Base-by-base conservation (phyloP, 2,329 filamentous ascomycete species). In the Rhinocladiella similis region DNA sequence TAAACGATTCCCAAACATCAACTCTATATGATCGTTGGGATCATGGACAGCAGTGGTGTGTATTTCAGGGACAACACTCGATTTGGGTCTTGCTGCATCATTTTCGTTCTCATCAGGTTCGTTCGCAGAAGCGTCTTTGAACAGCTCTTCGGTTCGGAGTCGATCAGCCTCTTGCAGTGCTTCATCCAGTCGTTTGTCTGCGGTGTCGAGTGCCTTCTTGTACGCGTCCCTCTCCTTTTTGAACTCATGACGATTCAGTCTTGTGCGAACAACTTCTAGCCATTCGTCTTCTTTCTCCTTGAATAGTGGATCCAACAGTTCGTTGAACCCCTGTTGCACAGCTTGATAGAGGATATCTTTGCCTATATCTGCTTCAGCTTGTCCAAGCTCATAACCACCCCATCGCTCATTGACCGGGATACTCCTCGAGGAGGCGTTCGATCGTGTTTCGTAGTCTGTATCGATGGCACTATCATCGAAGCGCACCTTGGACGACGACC, bases 261-360 rank as follows among this genome's bases (percentile, higher is more conserved):
- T 83, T 0, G 87, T 90, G 47, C 81, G 78, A 7, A 83, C 81
- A 10, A 86, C 86, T 53, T 84, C 80, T 57, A 94, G 74, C 1
- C 91, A 86, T 16, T 90, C 71, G 61, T 92, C 86, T 71, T 97
- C 93, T 62, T 88, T 87, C 3, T 82, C 79, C 64, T 88, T 88
- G 76, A 99, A 99, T 0, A 99, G 79, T 1, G 86, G 82, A 67
- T 97, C 90, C 0, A 99, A 82, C 1, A 97, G 78, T 72, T 97
- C 91, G 67, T 97, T 97, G 75, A 96, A 90, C 0, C 91, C 89
- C 71, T 96, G 89, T 71, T 97, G 91, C 0, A 90, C 91, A 29
- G 95, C 86, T 70, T 96, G 90, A 67, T 96, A 97, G 1, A 97
- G 77, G 3, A 97, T 88, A 68, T 97, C 91, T 64, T 88, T 90